Conservation (phyloP, 352 stramenopile species). For the Pythium pectinolyticum region DNA sequence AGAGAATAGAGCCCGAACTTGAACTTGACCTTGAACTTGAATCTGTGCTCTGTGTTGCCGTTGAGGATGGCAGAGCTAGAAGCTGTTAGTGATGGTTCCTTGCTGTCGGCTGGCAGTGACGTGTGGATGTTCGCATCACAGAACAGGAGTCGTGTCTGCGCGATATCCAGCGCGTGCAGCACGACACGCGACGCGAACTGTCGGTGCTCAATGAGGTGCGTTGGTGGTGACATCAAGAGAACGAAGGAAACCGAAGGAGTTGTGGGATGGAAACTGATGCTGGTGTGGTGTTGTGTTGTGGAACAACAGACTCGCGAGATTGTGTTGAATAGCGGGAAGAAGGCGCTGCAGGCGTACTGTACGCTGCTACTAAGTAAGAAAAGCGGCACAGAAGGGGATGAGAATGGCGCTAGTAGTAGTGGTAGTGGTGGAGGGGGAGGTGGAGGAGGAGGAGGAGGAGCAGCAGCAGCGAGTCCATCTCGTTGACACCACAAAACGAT, state of each 20-base stretch:
- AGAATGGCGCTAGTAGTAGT: too few species aligned
- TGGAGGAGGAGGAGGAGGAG: background rate
- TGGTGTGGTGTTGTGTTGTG: background rate
- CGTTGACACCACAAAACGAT: too few species aligned
- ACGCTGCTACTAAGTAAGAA: slow-evolving; percentile 64
- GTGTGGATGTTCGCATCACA: too few species aligned
- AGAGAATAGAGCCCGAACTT: too few species aligned
- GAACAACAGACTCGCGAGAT: slow-evolving; percentile 51
- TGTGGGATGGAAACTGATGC: background rate
- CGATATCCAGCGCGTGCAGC: slow-evolving; percentile 63
- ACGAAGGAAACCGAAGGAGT: background rate
- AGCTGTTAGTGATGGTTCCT: too few species aligned
- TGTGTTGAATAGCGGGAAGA: slow-evolving; percentile 72
- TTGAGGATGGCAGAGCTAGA: too few species aligned
- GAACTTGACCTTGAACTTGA: too few species aligned
- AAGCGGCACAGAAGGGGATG: slow-evolving; percentile 27
- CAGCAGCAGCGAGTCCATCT: background rate
- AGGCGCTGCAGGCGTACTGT: slow-evolving; percentile 69
- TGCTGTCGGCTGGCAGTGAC: too few species aligned
- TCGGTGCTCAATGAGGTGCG: slow-evolving; percentile 54
- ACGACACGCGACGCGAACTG: slow-evolving; percentile 57
- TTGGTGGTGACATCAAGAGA: background rate
- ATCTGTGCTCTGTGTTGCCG: too few species aligned
- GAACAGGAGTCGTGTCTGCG: slow-evolving; percentile 51
- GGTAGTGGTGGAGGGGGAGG: too few species aligned